phyloP scores from a whole-genome alignment of 1,139 yeast genomes.

The Wickerhamomyces sp. region DNA sequence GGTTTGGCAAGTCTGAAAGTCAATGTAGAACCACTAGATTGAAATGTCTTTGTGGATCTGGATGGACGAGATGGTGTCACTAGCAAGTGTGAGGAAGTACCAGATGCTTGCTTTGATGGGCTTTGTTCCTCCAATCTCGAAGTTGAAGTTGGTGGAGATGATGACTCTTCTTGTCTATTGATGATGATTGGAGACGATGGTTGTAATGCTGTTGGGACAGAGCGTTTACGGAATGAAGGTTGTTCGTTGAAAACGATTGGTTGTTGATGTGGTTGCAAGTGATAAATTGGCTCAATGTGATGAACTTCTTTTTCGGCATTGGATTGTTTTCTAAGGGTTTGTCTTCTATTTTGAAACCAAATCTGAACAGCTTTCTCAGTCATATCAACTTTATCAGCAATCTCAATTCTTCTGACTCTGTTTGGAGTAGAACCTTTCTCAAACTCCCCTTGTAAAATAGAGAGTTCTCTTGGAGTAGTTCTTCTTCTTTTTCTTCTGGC shows the following conservation, averaged over 20 bases:
- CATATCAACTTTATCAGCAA: constrained; percentile 80
- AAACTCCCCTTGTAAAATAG: constrained; percentile 77
- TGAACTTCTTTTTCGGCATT: constrained; percentile 36
- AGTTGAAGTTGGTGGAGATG: constrained; percentile 3
- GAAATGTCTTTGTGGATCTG: constrained; percentile 3
- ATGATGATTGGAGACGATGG: constrained; percentile 1
- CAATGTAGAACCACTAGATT: constrained; percentile 13
- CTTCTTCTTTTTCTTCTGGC: constrained; percentile 94
- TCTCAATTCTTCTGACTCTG: constrained; percentile 64
- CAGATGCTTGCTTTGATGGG: constrained; percentile 1
- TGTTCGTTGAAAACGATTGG: background rate
- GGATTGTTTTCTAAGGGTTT: constrained; percentile 44
- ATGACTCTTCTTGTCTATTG: background rate
- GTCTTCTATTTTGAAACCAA: constrained; percentile 97
- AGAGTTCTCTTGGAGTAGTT: constrained; percentile 82
- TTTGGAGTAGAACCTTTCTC: constrained; percentile 75
- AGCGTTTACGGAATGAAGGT: too few species aligned
- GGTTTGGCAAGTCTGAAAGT: constrained; percentile 18
- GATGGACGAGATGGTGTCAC: constrained; percentile 19
- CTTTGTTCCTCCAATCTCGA: constrained; percentile 4
- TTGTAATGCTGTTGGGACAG: background rate
- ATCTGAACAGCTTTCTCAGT: constrained; percentile 96
- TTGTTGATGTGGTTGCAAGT: background rate
- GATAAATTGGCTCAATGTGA: constrained; percentile 21
- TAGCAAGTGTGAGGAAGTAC: constrained; percentile 1